These are phyloP conservation scores for Leishmania turanica DNA, from an alignment of 208 protist genomes.

Conservation along the genomic window DNA sequence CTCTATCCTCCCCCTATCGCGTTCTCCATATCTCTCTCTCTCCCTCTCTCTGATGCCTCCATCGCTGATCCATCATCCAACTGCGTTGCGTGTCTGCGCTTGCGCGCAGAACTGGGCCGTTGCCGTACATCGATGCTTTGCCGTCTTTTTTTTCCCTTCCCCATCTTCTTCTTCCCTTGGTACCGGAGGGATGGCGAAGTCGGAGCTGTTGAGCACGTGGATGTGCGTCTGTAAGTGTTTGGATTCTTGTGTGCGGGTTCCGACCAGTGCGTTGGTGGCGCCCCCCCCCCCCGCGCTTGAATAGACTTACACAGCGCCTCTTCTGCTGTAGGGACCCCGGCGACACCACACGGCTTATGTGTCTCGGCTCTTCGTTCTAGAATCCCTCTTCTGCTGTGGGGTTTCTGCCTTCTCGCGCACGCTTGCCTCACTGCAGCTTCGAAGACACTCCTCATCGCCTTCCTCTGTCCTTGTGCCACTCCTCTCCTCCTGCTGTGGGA, in stretches of 20 bases:
- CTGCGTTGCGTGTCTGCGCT: not conserved
- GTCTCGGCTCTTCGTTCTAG: conserved; percentile 3
- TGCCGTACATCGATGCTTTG: not conserved
- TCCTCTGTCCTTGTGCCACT: not conserved
- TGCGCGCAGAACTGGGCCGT: not conserved
- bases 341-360: not conserved
- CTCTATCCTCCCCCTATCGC: no score
- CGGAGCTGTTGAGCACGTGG: not conserved
- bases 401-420: not conserved
- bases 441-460: not conserved
- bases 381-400: not conserved
- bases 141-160: not conserved
- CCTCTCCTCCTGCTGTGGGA: not conserved
- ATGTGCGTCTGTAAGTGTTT: not conserved
- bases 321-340: no score
- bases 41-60: not conserved
- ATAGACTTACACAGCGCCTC: not conserved
- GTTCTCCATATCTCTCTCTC: not conserved
- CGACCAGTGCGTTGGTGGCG: not conserved
- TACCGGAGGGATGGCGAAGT: not conserved
- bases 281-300: not conserved
- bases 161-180: not conserved
- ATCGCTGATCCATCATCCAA: not conserved
- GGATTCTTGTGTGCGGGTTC: not conserved
- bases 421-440: not conserved